phyloP scores from a whole-genome alignment of 208 protist genomes.

The Tritrichomonas musculus region DNA sequence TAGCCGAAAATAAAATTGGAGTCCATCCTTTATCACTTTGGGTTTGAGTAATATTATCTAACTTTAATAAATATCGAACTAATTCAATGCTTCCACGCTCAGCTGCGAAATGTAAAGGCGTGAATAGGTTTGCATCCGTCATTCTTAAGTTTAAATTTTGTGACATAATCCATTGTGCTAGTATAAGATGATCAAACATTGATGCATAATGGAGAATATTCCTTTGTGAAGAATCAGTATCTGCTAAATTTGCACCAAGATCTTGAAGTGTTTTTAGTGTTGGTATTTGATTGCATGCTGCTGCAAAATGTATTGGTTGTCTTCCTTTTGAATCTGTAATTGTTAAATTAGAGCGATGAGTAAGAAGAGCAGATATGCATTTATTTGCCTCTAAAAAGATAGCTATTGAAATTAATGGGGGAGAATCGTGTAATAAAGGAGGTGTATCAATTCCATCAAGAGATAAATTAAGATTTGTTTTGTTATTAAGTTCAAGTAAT shows the following conservation, averaged over 20 bases:
- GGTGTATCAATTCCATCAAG: background rate
- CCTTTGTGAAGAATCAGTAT: background rate
- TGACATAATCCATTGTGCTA: background rate
- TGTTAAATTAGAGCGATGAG: background rate
- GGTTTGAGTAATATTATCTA: background rate
- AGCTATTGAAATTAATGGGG: constrained; percentile 26
- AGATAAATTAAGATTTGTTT: background rate
- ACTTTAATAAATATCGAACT: background rate
- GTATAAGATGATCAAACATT: background rate
- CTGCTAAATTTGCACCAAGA: background rate
- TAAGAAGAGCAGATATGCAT: background rate
- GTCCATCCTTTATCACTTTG: background rate
- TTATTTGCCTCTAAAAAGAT: background rate
- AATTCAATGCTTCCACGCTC: background rate
- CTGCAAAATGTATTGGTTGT: background rate
- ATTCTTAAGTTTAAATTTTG: background rate
- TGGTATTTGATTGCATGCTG: background rate
- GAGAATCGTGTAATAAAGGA: background rate
- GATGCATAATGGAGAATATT: background rate
- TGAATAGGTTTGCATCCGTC: background rate
- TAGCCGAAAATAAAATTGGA: background rate
- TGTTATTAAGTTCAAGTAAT: background rate
- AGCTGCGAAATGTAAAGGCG: background rate
- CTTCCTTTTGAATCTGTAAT: background rate
- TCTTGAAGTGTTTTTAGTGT: background rate